Evolutionary conservation across 257 asterid species (phyloP).

Genomic region (Lantana camara): DNA sequence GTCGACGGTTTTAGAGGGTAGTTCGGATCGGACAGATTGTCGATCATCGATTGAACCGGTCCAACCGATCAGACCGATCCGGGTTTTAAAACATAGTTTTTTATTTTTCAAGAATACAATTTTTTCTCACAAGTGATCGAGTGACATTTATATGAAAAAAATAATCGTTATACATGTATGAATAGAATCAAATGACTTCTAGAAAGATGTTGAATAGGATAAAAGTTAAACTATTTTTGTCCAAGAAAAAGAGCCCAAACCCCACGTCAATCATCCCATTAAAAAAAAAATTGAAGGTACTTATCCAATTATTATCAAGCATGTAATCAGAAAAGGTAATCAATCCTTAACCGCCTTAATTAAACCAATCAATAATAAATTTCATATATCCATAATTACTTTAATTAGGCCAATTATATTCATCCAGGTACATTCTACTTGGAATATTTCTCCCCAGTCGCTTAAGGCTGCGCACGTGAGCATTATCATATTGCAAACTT

Average conservation of each 20-base stretch:
- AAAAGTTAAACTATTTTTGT: neutral
- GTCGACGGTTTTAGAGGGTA: too few species aligned
- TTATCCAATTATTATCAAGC: neutral
- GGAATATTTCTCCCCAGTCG: slow-evolving; percentile 33
- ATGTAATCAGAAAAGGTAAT: neutral
- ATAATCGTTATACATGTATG: too few species aligned
- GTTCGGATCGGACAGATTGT: too few species aligned
- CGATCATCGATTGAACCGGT: too few species aligned
- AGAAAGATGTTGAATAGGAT: neutral
- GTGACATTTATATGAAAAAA: too few species aligned
- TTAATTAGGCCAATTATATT: slow-evolving; percentile 18
- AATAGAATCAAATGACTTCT: neutral
- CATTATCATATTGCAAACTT: slow-evolving; percentile 20
- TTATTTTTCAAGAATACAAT: too few species aligned
- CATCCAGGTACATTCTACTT: neutral
- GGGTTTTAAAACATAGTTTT: too few species aligned
- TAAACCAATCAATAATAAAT: neutral
- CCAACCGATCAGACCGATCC: too few species aligned
- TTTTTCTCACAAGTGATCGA: too few species aligned
- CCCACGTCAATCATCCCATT: neutral
- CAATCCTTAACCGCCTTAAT: slow-evolving; percentile 2
- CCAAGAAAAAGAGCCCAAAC: neutral
- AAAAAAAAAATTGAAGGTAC: neutral
- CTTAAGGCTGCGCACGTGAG: slow-evolving; percentile 77
- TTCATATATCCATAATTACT: neutral